Base-by-base conservation (phyloP, 2,329 filamentous ascomycete genomes). In the Elsinoe perseae region DNA sequence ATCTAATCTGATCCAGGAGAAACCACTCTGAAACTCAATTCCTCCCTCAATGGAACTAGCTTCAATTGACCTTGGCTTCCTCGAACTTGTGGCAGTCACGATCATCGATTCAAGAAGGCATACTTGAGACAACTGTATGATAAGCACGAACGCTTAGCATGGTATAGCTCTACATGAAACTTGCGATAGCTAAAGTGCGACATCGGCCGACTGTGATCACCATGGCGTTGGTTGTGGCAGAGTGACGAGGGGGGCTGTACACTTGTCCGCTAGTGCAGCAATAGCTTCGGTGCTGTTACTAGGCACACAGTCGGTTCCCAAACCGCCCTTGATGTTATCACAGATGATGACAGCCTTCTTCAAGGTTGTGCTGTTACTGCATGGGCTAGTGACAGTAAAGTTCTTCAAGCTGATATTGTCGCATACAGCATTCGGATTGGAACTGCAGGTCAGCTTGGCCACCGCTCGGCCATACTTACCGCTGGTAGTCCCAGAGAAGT, bases 401-500 rank as follows among this genome's bases (percentile, higher is more conserved):
- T 78, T 72, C 59, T 76, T 73, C 56, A 84, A 71, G 6, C 72
- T 71, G 61, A 84, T 81, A 50, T 77, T 76, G 50, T 73, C 72
- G 63, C 81, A 84, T 3, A 81, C 75, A n/a, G 43, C 43, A 10
- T 48, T 48, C 0, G 77, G 76, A 14, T 48, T 48, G 23, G 43
- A 48, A 23, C 77, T 80, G 64, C 81, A 83, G 0, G 75, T 77
- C 58, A 84, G 65, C 44, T 76, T 73, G 0, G 76, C 81, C 1
- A 83, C 77, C 1, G 77, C 76, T 18, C 73, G 73, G 1, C 79
- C 79, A 50, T 80, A 73, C 60, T 77, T 77, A 0, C 81, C 80
- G 14, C 77, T 81, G 1, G 76, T 80, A 18, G 75, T 76, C 0
- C 81, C 81, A 0, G 74, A 73, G 58, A 84, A 76, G 62, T 83